Evolutionary conservation across 1,284 basidiomycete genomes (phyloP).

Genomic region (Trichosporon sp.): DNA sequence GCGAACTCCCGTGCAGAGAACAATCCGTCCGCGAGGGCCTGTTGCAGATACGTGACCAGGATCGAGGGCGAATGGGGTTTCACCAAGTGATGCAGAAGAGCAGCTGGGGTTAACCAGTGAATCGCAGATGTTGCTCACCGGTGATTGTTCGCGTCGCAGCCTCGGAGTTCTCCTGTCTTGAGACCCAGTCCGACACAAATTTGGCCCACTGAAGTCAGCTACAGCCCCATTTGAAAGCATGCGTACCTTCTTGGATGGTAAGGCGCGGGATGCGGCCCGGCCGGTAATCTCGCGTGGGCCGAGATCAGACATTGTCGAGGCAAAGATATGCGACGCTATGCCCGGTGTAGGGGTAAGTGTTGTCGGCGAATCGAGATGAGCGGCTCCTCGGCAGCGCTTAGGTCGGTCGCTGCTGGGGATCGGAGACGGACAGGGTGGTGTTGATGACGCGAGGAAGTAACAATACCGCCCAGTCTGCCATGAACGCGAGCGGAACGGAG

Average conservation of each 20-base stretch:
- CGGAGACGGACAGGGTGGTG: neutral
- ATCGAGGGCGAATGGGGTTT: slow-evolving; percentile 28
- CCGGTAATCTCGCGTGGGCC: slow-evolving; percentile 15
- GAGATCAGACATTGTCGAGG: slow-evolving; percentile 8
- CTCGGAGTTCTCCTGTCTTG: neutral
- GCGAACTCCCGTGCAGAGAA: slow-evolving; percentile 26
- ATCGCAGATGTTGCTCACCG: neutral
- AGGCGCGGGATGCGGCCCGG: slow-evolving; percentile 16
- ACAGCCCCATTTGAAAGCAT: neutral
- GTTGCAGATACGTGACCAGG: slow-evolving; percentile 32
- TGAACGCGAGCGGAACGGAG: neutral
- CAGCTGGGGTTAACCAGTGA: slow-evolving; percentile 20
- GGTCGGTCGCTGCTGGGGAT: neutral
- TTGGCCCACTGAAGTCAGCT: slow-evolving; percentile 15
- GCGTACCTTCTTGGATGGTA: slow-evolving; percentile 16
- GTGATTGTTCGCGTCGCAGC: neutral
- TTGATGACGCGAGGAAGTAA: neutral
- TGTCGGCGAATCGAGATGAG: neutral
- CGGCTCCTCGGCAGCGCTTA: neutral
- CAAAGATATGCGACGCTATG: neutral
- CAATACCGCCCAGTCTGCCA: neutral
- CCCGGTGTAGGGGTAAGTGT: neutral
- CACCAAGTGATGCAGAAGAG: slow-evolving; percentile 27
- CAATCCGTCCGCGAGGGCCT: slow-evolving; percentile 19
- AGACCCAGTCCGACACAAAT: slow-evolving; percentile 7